These are phyloP conservation scores for Aspergillus chevalieri DNA, from an alignment of 2,329 filamentous ascomycete species.

Conservation along the genomic window DNA sequence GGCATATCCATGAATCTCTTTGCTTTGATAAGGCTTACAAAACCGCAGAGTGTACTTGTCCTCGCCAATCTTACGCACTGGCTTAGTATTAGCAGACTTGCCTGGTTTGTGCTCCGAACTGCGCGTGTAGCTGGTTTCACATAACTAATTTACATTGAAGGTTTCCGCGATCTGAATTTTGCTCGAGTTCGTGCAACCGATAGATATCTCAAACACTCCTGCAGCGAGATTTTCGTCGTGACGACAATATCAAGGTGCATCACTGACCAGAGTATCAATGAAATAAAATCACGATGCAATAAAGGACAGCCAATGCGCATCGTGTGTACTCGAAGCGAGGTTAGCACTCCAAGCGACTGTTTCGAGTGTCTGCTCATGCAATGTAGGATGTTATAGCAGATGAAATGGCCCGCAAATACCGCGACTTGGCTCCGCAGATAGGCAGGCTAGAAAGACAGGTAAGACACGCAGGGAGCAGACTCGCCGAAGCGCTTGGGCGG, in stretches of 20 bases:
- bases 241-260: constrained; percentile 12
- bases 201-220: constrained; percentile 14
- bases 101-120: constrained; percentile 9
- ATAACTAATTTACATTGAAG: constrained; percentile 3
- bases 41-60: constrained; percentile 15
- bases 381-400: constrained; percentile 7
- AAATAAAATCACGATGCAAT: constrained; percentile 6
- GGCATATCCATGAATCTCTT: neutral
- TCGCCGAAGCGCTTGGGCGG: neutral
- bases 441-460: neutral
- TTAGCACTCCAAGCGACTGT: neutral
- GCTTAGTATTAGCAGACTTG: constrained; percentile 16
- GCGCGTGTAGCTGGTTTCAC: neutral
- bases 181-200: constrained; percentile 14
- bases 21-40: neutral
- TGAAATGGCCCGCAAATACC: constrained; percentile 5
- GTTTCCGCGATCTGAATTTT: constrained; percentile 17
- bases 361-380: neutral
- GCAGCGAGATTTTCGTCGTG: constrained; percentile 18
- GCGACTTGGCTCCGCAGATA: neutral
- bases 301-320: constrained; percentile 8
- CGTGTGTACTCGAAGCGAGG: constrained; percentile 17
- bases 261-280: constrained; percentile 12
- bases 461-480: neutral
- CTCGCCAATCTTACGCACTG: constrained; percentile 12